Evolutionary conservation across 495 filamentous ascomycete species (phyloP), one percentile per base, ranked within the genome.

Genomic region (Penicillium lagena): DNA sequence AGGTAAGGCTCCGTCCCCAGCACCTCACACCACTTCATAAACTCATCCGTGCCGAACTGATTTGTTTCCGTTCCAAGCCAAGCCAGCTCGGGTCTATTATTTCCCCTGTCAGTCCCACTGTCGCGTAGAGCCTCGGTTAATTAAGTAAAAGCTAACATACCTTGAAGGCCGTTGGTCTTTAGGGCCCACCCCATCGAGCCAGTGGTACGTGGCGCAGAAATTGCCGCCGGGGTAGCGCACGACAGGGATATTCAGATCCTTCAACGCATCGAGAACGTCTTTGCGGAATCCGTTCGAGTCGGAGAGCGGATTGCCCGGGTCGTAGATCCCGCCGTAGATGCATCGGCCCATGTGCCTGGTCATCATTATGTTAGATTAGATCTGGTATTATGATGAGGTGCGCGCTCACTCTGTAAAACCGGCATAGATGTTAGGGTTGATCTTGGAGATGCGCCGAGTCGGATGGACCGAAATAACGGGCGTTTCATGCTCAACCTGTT

Each of bases 261-360:
- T 77, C 42, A 89, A 63, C 7, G 82, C 79, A 40, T 75, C 72
- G 22, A 89, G 70, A 12, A 90, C 85, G 62, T 89, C 85, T 49
- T 74, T 87, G 12, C 85, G 79, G 61, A 86, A 89, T 11, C 85
- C 85, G 55, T 87, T 73, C 43, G 80, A 70, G 49, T 89, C 86
- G 3, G 83, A 80, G n/a, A 87, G 67, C 0, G 77, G 66, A 56
- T 78, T 87, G 10, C 68, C 72, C 2, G 84, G 86, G 46, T 89
- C 86, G 63, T 88, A 89, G 56, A 90, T 85, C 46, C 86, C 86
- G 43, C 86, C 86, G 58, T 90, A 90, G 61, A 90, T 87, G 65
- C 86, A 90, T 35, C 86, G 76, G 36, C 85, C 86, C 83, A 87
- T 88, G 52, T 89, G 85, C 58, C 84, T 87, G 43, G 5, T 29